Conservation (phyloP, 257 asterid genomes). For the Voacanga thouarsii region DNA sequence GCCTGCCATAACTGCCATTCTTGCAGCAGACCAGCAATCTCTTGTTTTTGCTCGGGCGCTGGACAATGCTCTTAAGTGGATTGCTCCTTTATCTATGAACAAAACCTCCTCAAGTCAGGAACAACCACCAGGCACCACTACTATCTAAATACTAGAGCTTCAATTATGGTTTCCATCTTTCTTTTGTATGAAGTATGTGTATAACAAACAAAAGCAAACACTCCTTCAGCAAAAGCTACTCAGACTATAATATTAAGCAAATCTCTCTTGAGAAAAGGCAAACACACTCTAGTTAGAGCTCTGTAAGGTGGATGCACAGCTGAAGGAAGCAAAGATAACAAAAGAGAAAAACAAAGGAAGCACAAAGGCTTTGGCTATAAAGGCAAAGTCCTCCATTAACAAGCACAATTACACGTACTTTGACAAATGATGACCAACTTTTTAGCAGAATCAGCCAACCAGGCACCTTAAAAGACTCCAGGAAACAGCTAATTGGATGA, state of each 20-base stretch:
- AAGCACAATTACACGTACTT: not conserved
- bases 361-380: not conserved
- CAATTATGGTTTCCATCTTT: no score
- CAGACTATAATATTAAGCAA: no score
- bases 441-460: not conserved
- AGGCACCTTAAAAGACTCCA: not conserved
- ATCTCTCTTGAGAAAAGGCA: no score
- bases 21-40: slow-evolving; percentile 19
- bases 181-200: no score
- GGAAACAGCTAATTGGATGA: not conserved
- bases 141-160: not conserved
- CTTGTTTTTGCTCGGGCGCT: slow-evolving; percentile 16
- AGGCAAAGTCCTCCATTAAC: not conserved
- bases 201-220: no score
- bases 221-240: no score
- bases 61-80: slow-evolving; percentile 6
- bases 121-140: not conserved
- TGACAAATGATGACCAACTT: not conserved
- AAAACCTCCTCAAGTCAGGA: not conserved
- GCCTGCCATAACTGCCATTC: slow-evolving; percentile 13
- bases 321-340: no score
- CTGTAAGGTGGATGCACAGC: no score
- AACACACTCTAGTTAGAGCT: no score
- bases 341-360: not conserved
- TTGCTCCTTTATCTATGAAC: slow-evolving; percentile 1